Base-by-base conservation (phyloP, 73 alveolate species). In the Symbiodinium natans region DNA sequence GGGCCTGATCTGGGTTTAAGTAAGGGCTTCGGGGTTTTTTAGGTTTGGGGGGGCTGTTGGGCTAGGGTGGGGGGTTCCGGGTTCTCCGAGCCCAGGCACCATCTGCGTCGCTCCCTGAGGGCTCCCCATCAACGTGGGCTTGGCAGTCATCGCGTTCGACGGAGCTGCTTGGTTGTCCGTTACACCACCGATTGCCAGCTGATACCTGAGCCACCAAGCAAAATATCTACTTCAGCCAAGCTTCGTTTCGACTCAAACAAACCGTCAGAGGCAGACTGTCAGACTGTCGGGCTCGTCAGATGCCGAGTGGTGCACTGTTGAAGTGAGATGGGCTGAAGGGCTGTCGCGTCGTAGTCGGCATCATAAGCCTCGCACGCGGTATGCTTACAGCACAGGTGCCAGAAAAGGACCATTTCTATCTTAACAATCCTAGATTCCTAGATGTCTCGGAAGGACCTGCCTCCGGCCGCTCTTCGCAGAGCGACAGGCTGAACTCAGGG, bases 401-500 rank as follows among this genome's bases (percentile, higher is more conserved):
- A 71, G 83, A 25, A 25, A 71, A 9, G 31, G 83, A 31, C 31
- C 83, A 9, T 38, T 11, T 31, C 31, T 38, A 68, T 23, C 77
- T 6, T 2, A 21, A 63, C 15, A 63, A 63, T 34, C 77, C 40
- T 17, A 27, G 31, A 63, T 11, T 34, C 1, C 2, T 2, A 2
- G n/a, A n/a, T n/a, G n/a, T n/a, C n/a, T n/a, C n/a, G n/a, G n/a
- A n/a, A n/a, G 7, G 9, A 23, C 77, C 40, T 10, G 84, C 84
- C 84, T 87, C 94, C 21, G 84, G 71, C n/a, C 94, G 94, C 85
- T 87, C 94, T 40, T 87, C 94, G 41, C 71, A 36, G 6, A 87
- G 88, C 21, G 97, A 90, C 15, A 90, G 97, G 34, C 99, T 99
- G 80, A 99, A 99, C 99, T 99, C 99, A 9, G 99, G 99, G 99